A percentile compares a stretch with the other conserved stretches of the same genome.
Conservation (phyloP, 768 basidiomycete species). For the Infundibulicybe gibba region DNA sequence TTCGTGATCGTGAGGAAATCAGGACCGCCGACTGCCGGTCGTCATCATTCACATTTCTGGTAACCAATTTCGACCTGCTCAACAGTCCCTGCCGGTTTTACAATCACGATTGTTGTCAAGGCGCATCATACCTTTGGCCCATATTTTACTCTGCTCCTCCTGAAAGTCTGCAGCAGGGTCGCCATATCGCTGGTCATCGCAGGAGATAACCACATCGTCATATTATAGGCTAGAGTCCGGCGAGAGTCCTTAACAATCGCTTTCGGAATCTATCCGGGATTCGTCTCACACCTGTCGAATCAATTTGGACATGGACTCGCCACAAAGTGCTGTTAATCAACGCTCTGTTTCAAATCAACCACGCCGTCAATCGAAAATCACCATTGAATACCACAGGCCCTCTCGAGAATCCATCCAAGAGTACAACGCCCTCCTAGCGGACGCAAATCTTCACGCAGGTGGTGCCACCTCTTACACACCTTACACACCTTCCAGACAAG, state of each 20-base stretch:
- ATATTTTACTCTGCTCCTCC: no score
- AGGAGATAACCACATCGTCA: not conserved
- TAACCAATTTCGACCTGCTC: no score
- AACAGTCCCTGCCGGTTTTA: no score
- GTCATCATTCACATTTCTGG: not conserved
- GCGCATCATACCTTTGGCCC: no score
- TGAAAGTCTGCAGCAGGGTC: not conserved
- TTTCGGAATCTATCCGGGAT: not conserved
- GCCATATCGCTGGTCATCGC: not conserved
- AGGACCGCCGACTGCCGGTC: not conserved
- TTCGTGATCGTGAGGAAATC: not conserved
- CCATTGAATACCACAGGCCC: conserved; percentile 75
- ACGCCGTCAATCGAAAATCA: conserved; percentile 55
- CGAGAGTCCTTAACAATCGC: not conserved
- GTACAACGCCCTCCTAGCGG: conserved; percentile 67
- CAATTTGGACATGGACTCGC: conserved; percentile 33
- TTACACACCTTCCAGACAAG: conserved; percentile 31
- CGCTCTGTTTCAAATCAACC: conserved; percentile 37
- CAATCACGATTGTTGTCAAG: no score
- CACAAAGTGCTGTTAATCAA: conserved; percentile 48
- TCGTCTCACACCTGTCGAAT: not conserved
- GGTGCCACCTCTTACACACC: conserved; percentile 38
- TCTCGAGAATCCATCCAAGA: conserved; percentile 75
- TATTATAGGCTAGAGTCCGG: no score
- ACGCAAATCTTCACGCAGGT: conserved; percentile 53